A percentile compares a stretch with the other conserved stretches of the same genome.
These are phyloP conservation scores for Trichoderma hamatum DNA, from an alignment of 2,329 filamentous ascomycete genomes.

Conservation along the genomic window DNA sequence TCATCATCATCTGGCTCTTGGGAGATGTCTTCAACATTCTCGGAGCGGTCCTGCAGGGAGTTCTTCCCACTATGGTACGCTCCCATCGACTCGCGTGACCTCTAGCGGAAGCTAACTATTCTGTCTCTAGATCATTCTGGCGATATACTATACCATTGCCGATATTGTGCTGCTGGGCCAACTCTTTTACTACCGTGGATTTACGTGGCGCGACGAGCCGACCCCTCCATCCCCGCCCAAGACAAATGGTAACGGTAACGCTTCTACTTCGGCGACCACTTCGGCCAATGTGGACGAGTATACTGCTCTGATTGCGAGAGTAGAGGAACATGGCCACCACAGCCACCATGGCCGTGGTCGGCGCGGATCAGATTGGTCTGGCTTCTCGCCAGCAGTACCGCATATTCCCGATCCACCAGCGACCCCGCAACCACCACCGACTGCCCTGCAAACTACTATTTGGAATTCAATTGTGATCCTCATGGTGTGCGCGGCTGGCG, in stretches of 20 bases:
- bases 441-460: slow-evolving; percentile 58
- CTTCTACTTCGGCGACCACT: background rate
- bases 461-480: slow-evolving; percentile 78
- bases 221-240: slow-evolving; percentile 47
- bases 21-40: slow-evolving; percentile 98
- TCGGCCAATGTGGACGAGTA: slow-evolving; percentile 49
- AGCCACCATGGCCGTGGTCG: slow-evolving; percentile 54
- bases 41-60: slow-evolving; percentile 86
- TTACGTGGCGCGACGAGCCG: slow-evolving; percentile 64
- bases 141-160: slow-evolving; percentile 89
- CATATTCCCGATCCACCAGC: slow-evolving; percentile 58
- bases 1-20: slow-evolving; percentile 88
- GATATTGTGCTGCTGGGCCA: slow-evolving; percentile 86
- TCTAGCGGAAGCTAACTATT: background rate
- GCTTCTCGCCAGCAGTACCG: slow-evolving; percentile 80
- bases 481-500: slow-evolving; percentile 81
- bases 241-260: slow-evolving; percentile 43
- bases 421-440: slow-evolving; percentile 52
- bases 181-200: slow-evolving; percentile 95
- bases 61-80: slow-evolving; percentile 84
- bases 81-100: slow-evolving; percentile 12
- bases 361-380: slow-evolving; percentile 60
- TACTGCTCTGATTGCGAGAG: slow-evolving; percentile 53
- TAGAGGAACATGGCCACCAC: slow-evolving; percentile 48
- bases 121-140: slow-evolving; percentile 70